phyloP scores from a whole-genome alignment of 176 grass and related monocot genomes.

The Oryza coarctata region DNA sequence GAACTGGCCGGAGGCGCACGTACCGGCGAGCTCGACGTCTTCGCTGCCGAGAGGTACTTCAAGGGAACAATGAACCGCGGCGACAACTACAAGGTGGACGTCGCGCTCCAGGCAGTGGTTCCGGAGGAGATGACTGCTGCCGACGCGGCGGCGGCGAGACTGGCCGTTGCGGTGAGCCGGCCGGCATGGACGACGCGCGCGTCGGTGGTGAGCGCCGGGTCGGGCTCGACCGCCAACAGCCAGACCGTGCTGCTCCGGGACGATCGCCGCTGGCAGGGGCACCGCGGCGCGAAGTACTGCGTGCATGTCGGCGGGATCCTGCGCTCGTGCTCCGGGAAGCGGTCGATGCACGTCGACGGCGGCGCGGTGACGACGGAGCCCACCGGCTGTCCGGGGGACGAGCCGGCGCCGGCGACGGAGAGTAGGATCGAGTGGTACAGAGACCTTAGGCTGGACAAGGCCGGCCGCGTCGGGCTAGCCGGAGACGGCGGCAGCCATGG shows the following conservation, averaged over 20 bases:
- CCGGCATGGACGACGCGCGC: constrained; percentile 11
- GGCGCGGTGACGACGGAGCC: not conserved
- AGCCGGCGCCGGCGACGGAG: not conserved
- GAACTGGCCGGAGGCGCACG: constrained; percentile 35
- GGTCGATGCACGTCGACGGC: constrained; percentile 40
- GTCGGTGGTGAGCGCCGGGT: constrained; percentile 36
- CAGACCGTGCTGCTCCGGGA: constrained; percentile 46
- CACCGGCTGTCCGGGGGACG: not conserved
- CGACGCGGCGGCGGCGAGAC: not conserved
- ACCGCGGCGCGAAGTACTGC: constrained; percentile 36
- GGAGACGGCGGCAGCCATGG: not conserved
- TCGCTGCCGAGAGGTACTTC: constrained; percentile 74
- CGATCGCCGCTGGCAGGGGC: not conserved
- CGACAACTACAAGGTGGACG: not conserved
- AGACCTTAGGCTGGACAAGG: constrained; percentile 54
- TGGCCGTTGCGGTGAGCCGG: constrained; percentile 4
- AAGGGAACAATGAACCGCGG: constrained; percentile 44
- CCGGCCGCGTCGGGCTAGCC: constrained; percentile 7
- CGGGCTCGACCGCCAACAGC: constrained; percentile 52
- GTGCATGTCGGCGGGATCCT: constrained; percentile 44
- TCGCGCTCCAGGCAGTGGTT: not conserved
- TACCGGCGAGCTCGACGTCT: constrained; percentile 73
- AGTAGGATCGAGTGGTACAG: constrained; percentile 40
- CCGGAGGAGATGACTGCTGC: not conserved
- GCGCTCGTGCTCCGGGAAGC: constrained; percentile 62